Percentiles rank a stretch among this genome's conserved stretches.
These are phyloP conservation scores for Septoria petroselini DNA, from an alignment of 2,329 filamentous ascomycete species.

Conservation along the genomic window DNA sequence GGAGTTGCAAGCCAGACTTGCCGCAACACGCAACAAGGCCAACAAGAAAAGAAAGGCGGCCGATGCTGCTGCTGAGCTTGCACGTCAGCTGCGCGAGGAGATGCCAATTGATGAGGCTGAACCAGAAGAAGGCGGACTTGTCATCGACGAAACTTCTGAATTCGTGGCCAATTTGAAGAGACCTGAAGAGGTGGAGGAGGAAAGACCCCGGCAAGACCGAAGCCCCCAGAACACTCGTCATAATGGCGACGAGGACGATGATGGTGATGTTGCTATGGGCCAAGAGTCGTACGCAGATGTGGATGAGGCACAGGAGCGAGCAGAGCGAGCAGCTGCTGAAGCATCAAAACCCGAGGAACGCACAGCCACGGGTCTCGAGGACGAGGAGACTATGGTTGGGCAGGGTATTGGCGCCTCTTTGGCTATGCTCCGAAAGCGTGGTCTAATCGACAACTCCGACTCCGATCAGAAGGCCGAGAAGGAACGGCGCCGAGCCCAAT, in stretches of 20 bases:
- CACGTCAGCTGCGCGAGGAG: constrained; percentile 70
- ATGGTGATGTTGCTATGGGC: constrained; percentile 43
- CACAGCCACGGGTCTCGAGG: constrained; percentile 71
- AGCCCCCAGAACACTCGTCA: constrained; percentile 19
- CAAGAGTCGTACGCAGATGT: constrained; percentile 38
- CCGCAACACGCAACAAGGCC: constrained; percentile 75
- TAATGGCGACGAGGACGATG: constrained; percentile 48
- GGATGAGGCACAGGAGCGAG: constrained; percentile 49
- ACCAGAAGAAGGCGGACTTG: constrained; percentile 62
- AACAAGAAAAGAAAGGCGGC: constrained; percentile 89
- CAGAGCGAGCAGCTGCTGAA: constrained; percentile 44
- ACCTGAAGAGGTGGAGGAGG: constrained; percentile 52
- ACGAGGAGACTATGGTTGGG: constrained; percentile 74
- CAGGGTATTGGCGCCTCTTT: constrained; percentile 76
- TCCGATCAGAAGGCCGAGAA: constrained; percentile 45
- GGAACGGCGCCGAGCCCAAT: constrained; percentile 68
- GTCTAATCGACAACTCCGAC: constrained; percentile 66
- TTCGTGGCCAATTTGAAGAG: constrained; percentile 85
- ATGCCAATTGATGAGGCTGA: constrained; percentile 59
- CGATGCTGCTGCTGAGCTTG: constrained; percentile 83
- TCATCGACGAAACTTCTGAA: constrained; percentile 95
- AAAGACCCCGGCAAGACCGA: constrained; percentile 45
- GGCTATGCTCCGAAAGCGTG: constrained; percentile 77
- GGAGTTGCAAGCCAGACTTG: constrained; percentile 80
- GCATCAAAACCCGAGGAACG: constrained; percentile 46